Evolutionary conservation across 2,329 filamentous ascomycete species (phyloP), one percentile per base, ranked within the genome.

Genomic region (Dactylellina cionopaga): DNA sequence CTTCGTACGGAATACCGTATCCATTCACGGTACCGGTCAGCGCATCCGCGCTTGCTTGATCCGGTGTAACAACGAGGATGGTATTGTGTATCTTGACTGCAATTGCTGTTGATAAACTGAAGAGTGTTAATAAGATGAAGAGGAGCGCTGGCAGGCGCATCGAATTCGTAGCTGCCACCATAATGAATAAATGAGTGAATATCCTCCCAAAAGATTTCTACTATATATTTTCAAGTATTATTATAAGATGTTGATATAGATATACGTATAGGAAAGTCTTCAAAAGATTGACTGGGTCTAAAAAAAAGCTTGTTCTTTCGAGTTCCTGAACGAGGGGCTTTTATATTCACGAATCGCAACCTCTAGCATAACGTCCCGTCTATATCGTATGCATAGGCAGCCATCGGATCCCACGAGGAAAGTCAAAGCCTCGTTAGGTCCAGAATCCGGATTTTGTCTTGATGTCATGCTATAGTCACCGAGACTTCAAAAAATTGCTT

Each of bases 1-100:
- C 80, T 75, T 87, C 80, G 75, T 83, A 88, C 0, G 86, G 85
- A 70, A 89, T 88, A 31, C 85, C 86, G 75, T 88, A 88, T 69
- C 82, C 86, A 76, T 86, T 84, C 9, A 89, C 81, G 19, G 86
- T 86, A 10, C 83, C 83, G 33, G 82, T 83, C 10, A 83, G 84
- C 25, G 83, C 83, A 15, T 79, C 79, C 6, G 84, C 84, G 1
- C 84, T 81, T 22, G 80, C 79, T 35, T 81, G 75, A 76, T 88
- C 85, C 74, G 83, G 81, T n/a, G 31, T 49, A 74, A 89, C 81
- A 51, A 88, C 81, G 44, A 89, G 80, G 63, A 88, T 82, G 27
- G 85, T 87, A 79, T 71, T 83, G 78, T 79, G 80, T 76, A 78
- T 66, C 29, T 66, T 66, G 22, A 66, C 62, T 19, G 62, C 62